Evolutionary conservation across 345 rosid species (phyloP), one percentile per base, ranked within the genome.

Genomic region (Eutrema japonicum): DNA sequence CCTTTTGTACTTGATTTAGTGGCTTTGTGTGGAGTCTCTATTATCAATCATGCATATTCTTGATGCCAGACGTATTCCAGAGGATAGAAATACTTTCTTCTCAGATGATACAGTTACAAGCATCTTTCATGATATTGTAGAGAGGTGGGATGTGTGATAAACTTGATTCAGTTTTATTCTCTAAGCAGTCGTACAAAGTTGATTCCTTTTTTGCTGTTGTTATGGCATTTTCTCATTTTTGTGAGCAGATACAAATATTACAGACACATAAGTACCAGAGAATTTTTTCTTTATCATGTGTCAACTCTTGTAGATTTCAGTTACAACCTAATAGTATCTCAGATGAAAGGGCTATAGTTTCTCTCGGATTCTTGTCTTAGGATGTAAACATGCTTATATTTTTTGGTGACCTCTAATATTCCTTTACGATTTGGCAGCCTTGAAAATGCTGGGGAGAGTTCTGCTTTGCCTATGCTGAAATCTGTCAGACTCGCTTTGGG

Each of bases 391-490:
- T 22, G 26, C 26, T 22, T 22, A 22, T 22, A 22, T 22, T 22
- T 22, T 22, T 22, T 22, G 26, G 26, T 18, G 50, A 18, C 13
- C 47, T 42, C 29, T 70, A 58, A 58, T 12, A 5, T 61, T 61
- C 11, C 30, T 48, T 65, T 18, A 56, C 22, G 2, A 49, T 75
- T 82, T 84, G 83, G 79, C 80, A 93, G 98, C 76, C 98, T 93
- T 74, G 96, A 93, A 81, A 91, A 91, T 93, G 91, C 98, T 63
- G 97, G 93, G 78, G 97, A 91, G 83, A 84, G 83, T 81, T 85
- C 94, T 77, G 85, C 84, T 77, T 78, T 93, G 76, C 89, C 96
- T 58, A 91, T 93, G 93, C 83, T 93, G 73, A 91, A 94, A 83
- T 88, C 97, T 41, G 81, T 88, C 68, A 86, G 96, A 80, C 78